Conservation (phyloP, 495 filamentous ascomycete species). For the Penicillium maclennaniae region DNA sequence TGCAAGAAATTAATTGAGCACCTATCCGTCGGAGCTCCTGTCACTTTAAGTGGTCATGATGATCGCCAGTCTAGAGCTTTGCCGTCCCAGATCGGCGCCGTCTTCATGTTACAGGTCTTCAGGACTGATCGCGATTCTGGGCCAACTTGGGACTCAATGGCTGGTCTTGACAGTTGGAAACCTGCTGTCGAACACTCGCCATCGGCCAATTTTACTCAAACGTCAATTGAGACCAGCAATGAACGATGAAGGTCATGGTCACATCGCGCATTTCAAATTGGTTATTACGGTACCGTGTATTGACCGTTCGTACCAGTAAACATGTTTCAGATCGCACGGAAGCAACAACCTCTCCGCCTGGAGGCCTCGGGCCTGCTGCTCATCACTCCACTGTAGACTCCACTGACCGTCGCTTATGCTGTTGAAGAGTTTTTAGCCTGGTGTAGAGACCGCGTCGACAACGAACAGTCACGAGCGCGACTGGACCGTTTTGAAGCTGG, state of each 20-base stretch:
- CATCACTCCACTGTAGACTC: slow-evolving; percentile 17
- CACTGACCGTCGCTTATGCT: slow-evolving; percentile 4
- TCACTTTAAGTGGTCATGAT: slow-evolving; percentile 11
- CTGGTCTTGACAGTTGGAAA: not conserved
- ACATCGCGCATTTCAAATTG: slow-evolving; percentile 15
- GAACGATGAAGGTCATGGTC: slow-evolving; percentile 4
- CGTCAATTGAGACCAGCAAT: not conserved
- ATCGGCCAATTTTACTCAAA: not conserved
- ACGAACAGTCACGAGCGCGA: not conserved
- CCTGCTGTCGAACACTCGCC: not conserved
- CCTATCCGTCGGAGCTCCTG: slow-evolving; percentile 9
- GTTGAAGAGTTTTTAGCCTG: not conserved
- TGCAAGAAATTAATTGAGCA: slow-evolving; percentile 5
- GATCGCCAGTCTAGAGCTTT: slow-evolving; percentile 18
- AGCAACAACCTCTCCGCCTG: slow-evolving; percentile 7
- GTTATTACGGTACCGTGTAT: not conserved
- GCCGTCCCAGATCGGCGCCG: slow-evolving; percentile 1
- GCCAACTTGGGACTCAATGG: not conserved
- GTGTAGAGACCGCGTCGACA: not conserved
- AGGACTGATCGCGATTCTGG: not conserved
- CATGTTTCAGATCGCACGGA: slow-evolving; percentile 24
- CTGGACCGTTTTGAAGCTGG: not conserved
- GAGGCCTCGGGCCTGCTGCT: slow-evolving; percentile 4
- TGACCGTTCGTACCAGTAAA: slow-evolving; percentile 8
- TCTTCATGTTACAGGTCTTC: not conserved